These are phyloP conservation scores for Nothomitra cinnamomea DNA, from an alignment of 2,329 filamentous ascomycete species.

Conservation along the genomic window DNA sequence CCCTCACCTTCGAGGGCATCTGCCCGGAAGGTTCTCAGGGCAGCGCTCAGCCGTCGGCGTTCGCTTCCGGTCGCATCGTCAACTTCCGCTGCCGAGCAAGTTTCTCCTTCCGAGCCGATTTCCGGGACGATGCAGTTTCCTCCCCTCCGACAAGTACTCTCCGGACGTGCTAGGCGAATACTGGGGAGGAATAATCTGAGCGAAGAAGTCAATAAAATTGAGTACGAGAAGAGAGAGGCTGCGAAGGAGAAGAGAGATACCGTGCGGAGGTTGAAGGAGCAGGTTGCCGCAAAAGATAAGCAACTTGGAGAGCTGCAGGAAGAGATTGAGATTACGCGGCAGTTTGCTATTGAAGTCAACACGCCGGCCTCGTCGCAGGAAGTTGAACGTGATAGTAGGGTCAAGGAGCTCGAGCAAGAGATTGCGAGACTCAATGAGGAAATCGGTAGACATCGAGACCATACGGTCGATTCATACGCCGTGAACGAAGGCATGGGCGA, in stretches of 20 bases:
- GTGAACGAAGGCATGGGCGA: slow-evolving; percentile 1
- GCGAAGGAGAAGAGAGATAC: slow-evolving; percentile 7
- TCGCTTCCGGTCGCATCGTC: slow-evolving; percentile 2
- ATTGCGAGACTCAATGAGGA: neutral
- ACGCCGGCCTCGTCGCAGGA: neutral
- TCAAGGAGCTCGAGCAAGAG: neutral
- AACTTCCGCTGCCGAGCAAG: neutral
- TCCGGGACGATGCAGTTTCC: slow-evolving; percentile 23
- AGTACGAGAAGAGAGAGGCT: slow-evolving; percentile 22
- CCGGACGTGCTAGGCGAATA: slow-evolving; percentile 25
- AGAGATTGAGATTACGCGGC: neutral
- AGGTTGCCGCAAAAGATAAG: slow-evolving; percentile 16
- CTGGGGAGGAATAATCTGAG: slow-evolving; percentile 28
- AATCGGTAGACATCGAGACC: neutral
- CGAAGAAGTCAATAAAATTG: slow-evolving; percentile 27
- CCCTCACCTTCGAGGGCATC: neutral
- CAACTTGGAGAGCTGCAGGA: neutral
- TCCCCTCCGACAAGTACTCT: slow-evolving; percentile 26
- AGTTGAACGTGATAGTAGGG: neutral
- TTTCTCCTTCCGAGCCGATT: neutral
- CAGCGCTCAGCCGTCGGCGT: neutral
- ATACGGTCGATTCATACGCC: neutral
- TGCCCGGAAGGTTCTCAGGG: neutral
- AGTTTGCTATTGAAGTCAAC: neutral
- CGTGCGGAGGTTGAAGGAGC: slow-evolving; percentile 11